phyloP scores from a whole-genome alignment of 2,329 filamentous ascomycete species.

The Fusarium concolor region DNA sequence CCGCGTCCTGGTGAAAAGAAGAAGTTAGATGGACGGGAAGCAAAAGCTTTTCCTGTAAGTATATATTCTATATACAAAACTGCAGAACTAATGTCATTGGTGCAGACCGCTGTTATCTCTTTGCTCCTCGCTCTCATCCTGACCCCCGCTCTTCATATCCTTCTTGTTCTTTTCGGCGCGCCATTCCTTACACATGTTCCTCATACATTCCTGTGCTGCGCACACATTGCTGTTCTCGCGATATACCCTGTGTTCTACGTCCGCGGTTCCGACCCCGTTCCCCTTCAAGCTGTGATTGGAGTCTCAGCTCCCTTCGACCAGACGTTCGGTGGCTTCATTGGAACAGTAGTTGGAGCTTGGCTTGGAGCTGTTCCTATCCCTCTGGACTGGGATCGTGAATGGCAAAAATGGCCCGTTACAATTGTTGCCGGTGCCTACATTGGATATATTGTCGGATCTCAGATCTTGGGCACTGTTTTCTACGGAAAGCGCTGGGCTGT shows the following conservation, averaged over 20 bases:
- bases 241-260: constrained; percentile 86
- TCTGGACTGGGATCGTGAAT: constrained; percentile 98
- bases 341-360: constrained; percentile 86
- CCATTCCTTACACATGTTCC: constrained; percentile 83
- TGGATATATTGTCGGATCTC: constrained; percentile 79
- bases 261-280: constrained; percentile 78
- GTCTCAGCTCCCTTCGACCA: constrained; percentile 81
- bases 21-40: constrained; percentile 59
- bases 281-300: constrained; percentile 78
- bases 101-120: constrained; percentile 59
- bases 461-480: constrained; percentile 65
- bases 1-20: constrained; percentile 65
- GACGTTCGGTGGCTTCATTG: constrained; percentile 84
- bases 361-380: constrained; percentile 94
- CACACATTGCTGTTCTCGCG: constrained; percentile 83
- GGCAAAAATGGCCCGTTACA: constrained; percentile 98
- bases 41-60: constrained; percentile 61
- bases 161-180: constrained; percentile 89
- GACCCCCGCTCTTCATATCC: constrained; percentile 70
- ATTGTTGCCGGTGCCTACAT: constrained; percentile 85
- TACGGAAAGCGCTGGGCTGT: constrained; percentile 58
- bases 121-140: constrained; percentile 75
- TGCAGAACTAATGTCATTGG: constrained; percentile 17
- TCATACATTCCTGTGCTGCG: constrained; percentile 83
- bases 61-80: too few species aligned